A percentile compares a stretch with the other conserved stretches of the same genome.
Conservation (phyloP, 2,329 filamentous ascomycete genomes). For the Xenoacremonium recifei region DNA sequence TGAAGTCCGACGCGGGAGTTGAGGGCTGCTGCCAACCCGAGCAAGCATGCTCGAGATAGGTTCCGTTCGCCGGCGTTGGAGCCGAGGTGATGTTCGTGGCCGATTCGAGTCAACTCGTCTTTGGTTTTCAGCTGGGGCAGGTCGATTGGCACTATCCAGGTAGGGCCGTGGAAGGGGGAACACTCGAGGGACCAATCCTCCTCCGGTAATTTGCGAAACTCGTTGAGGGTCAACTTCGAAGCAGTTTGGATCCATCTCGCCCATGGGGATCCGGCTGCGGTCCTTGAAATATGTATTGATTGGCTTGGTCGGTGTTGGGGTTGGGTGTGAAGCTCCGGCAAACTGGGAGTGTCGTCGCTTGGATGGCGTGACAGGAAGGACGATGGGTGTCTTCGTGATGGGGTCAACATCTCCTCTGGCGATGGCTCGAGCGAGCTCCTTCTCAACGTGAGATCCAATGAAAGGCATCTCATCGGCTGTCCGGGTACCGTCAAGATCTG, state of each 20-base stretch:
- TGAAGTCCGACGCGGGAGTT: constrained; percentile 13
- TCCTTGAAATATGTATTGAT: constrained; percentile 56
- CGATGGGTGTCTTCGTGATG: constrained; percentile 73
- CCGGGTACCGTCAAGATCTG: constrained; percentile 60
- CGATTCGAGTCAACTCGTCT: constrained; percentile 14
- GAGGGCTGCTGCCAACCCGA: constrained; percentile 20
- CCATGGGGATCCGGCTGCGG: constrained; percentile 52
- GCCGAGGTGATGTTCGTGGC: constrained; percentile 35
- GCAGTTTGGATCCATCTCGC: constrained; percentile 63
- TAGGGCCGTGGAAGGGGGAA: constrained; percentile 61
- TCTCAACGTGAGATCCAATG: constrained; percentile 72
- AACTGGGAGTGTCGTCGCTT: constrained; percentile 42
- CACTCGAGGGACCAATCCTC: constrained; percentile 52
- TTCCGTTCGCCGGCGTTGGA: constrained; percentile 51
- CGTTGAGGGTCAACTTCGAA: constrained; percentile 52
- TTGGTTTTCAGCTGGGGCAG: constrained; percentile 9
- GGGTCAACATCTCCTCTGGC: constrained; percentile 83
- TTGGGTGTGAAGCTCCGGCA: constrained; percentile 17
- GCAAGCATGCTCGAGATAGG: constrained; percentile 46
- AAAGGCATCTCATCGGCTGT: constrained; percentile 72
- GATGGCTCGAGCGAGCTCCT: constrained; percentile 69
- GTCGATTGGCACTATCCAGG: constrained; percentile 36
- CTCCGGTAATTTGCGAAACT: constrained; percentile 47
- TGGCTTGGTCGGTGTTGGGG: constrained; percentile 42
- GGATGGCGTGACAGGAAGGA: constrained; percentile 39